Evolutionary conservation across 768 basidiomycete genomes (phyloP).

Genomic region (Tricholoma sp.): DNA sequence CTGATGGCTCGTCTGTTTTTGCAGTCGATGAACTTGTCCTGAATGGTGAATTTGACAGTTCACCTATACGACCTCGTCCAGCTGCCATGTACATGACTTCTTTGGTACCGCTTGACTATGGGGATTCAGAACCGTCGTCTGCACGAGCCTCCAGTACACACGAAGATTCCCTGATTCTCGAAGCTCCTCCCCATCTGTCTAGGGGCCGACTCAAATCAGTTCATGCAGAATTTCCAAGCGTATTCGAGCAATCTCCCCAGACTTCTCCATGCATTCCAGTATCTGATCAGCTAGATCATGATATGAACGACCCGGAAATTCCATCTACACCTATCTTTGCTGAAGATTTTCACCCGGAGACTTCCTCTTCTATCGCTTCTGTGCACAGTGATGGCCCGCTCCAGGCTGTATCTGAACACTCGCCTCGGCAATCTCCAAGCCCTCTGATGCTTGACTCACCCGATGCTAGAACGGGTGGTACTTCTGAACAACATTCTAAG

Average conservation of each 20-base stretch:
- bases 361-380: not conserved
- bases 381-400: not conserved
- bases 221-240: not conserved
- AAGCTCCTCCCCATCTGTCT: not conserved
- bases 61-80: slow-evolving; percentile 1
- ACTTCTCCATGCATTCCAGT: not conserved
- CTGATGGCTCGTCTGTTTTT: slow-evolving; percentile 1
- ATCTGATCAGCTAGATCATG: not conserved
- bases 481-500: too few relatives aligned
- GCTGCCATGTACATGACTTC: not conserved
- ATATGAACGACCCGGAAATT: slow-evolving; percentile 3
- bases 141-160: not conserved
- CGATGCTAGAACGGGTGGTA: too few relatives aligned
- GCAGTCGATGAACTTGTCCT: slow-evolving; percentile 3
- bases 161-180: not conserved
- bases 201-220: not conserved
- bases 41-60: not conserved
- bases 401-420: not conserved
- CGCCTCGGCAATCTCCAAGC: not conserved
- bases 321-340: too few relatives aligned
- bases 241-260: not conserved
- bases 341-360: not conserved
- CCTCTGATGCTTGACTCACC: not conserved
- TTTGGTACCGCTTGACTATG: not conserved
- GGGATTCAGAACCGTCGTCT: not conserved